Evolutionary conservation across 495 filamentous ascomycete species (phyloP), one percentile per base, ranked within the genome.

Genomic region (Annulohypoxylon stygium): DNA sequence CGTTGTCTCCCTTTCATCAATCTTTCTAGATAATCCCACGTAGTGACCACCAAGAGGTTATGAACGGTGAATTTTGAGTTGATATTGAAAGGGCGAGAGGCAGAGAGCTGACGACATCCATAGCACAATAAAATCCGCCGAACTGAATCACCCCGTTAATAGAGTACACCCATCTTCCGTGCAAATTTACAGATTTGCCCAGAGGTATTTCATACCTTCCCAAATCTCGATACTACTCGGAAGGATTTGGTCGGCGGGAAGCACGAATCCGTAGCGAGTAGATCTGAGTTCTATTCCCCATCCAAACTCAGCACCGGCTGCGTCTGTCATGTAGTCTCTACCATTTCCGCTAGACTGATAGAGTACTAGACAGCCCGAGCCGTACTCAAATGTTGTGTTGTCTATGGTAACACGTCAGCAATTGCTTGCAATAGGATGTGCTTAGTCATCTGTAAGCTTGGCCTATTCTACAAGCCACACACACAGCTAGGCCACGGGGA

Each of bases 351-450:
- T 87, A 0, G 86, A 85, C 60, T 86, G 77, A 74, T 91, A 91
- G 66, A 90, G 80, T n/a, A 88, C 89, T 6, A 76, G 65, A 78
- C 89, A 90, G 51, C 85, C 86, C 4, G 86, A 86, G 1, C 89
- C 89, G 70, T 83, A 87, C 3, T 72, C 77, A 61, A 84, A 86
- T 0, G 65, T 73, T 2, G 84, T 85, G 37, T 86, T 86, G 69
- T 88, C 71, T 73, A 18, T 25, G 10, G 5, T 30, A 11, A 23
- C 6, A 14, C 7, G 41, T 72, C 36, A 67, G 58, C 36, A 2
- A 16, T 2, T 81, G 12, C n/a, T 30, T 20, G 20, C 53, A 20
- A 47, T n/a, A 20, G 16, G 10, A 3, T 2, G 12, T 4, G 4
- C 12, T 43, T 43, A 11, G 14, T n/a, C 12, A 14, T 14, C 20